Evolutionary conservation across 768 basidiomycete genomes (phyloP).

Genomic region (Hortiboletus flavorubellus): DNA sequence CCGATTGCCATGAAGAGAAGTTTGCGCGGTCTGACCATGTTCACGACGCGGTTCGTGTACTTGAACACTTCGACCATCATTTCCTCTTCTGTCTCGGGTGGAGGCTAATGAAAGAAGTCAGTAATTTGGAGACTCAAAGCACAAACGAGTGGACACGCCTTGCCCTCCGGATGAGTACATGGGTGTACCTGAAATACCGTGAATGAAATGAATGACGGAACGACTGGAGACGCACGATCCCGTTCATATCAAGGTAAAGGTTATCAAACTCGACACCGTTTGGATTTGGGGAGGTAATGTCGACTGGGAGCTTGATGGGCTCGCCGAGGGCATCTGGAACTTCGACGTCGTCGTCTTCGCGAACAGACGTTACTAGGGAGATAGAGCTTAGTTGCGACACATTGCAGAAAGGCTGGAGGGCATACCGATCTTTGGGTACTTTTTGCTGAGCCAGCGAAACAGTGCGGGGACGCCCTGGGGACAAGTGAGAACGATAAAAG

Average conservation of each 20-base stretch:
- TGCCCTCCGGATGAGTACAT: slow-evolving; percentile 98
- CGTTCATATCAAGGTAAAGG: slow-evolving; percentile 99
- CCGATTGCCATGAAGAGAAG: slow-evolving; percentile 98
- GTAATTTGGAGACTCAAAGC: neutral
- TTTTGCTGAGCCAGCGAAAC: slow-evolving; percentile 98
- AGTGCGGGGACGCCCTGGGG: slow-evolving; percentile 92
- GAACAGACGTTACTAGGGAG: slow-evolving; percentile 63
- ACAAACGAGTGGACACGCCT: slow-evolving; percentile 42
- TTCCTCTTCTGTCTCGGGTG: slow-evolving; percentile 96
- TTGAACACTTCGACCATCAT: slow-evolving; percentile 99
- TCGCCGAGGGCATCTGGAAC: slow-evolving; percentile 66
- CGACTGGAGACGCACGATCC: slow-evolving; percentile 61
- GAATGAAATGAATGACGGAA: neutral
- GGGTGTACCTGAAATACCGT: slow-evolving; percentile 73
- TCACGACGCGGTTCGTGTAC: slow-evolving; percentile 96
- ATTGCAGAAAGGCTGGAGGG: slow-evolving; percentile 4
- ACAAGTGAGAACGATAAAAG: slow-evolving; percentile 1
- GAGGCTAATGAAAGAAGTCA: slow-evolving; percentile 50
- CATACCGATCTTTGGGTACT: slow-evolving; percentile 95
- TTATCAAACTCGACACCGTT: slow-evolving; percentile 95
- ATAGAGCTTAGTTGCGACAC: neutral
- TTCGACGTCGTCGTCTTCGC: slow-evolving; percentile 79
- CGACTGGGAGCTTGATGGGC: slow-evolving; percentile 68
- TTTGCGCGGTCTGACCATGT: slow-evolving; percentile 94
- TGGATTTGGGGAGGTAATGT: slow-evolving; percentile 82